Conservation (phyloP, 2,329 filamentous ascomycete species). For the Grosmannia penicillata region DNA sequence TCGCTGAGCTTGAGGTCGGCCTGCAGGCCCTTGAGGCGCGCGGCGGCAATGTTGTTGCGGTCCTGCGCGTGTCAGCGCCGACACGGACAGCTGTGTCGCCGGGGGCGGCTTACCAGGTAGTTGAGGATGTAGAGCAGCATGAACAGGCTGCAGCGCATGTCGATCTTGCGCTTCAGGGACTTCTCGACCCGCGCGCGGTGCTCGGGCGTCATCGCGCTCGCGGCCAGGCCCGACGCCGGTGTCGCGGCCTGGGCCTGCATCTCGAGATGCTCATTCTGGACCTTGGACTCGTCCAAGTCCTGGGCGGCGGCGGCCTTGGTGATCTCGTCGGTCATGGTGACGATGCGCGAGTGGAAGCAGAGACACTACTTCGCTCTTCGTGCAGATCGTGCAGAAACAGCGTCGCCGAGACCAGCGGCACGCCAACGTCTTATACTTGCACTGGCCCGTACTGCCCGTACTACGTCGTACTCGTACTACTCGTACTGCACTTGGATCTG, state of each 20-base stretch:
- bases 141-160: conserved; percentile 20
- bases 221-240: background rate
- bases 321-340: no score
- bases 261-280: background rate
- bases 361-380: no score
- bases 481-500: no score
- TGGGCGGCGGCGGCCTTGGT: background rate
- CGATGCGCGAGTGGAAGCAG: no score
- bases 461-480: no score
- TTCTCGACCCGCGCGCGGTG: conserved; percentile 26
- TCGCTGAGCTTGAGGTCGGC: background rate
- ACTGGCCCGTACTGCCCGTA: no score
- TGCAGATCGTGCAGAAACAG: no score
- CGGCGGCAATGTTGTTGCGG: background rate
- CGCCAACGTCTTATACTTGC: no score
- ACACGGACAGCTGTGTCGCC: no score
- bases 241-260: background rate
- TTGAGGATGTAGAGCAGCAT: conserved; percentile 8
- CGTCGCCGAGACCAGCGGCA: no score
- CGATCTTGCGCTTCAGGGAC: conserved; percentile 44
- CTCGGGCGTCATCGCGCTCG: background rate
- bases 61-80: no score
- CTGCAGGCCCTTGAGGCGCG: background rate
- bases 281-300: background rate
- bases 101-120: no score